Conservation (phyloP, 1,284 basidiomycete genomes). For the Entoloma clypeatum region DNA sequence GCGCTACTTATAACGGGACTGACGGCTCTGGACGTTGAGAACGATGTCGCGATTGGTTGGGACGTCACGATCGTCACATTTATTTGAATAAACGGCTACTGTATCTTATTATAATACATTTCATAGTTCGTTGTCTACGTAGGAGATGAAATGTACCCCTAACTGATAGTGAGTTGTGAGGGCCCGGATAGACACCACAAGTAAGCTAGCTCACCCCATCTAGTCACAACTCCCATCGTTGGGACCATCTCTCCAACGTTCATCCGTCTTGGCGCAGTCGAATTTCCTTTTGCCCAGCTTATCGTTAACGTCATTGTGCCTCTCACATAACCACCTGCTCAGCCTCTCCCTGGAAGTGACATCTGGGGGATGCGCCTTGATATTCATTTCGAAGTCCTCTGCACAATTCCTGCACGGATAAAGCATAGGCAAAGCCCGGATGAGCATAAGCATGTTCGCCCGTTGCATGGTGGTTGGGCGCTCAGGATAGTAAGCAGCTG, state of each 20-base stretch:
- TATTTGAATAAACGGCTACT: conserved; percentile 1
- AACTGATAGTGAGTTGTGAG: neutral
- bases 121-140: too few relatives aligned
- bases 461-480: conserved; percentile 68
- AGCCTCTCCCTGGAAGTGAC: conserved; percentile 65
- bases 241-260: conserved; percentile 91
- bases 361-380: conserved; percentile 67
- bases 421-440: conserved; percentile 72
- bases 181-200: neutral
- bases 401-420: conserved; percentile 90
- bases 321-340: conserved; percentile 84
- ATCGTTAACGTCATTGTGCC: conserved; percentile 89
- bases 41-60: conserved; percentile 3
- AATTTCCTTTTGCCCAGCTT: conserved; percentile 81
- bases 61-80: conserved; percentile 4
- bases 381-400: conserved; percentile 69
- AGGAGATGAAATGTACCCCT: neutral
- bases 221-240: conserved; percentile 84
- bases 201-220: conserved; percentile 15
- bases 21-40: too few relatives aligned
- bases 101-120: too few relatives aligned
- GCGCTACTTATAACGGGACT: too few relatives aligned
- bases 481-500: conserved; percentile 91
- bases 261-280: conserved; percentile 76
- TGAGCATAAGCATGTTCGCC: conserved; percentile 75